Base-by-base conservation (phyloP, 2,329 filamentous ascomycete genomes). In the Fusarium sp. region DNA sequence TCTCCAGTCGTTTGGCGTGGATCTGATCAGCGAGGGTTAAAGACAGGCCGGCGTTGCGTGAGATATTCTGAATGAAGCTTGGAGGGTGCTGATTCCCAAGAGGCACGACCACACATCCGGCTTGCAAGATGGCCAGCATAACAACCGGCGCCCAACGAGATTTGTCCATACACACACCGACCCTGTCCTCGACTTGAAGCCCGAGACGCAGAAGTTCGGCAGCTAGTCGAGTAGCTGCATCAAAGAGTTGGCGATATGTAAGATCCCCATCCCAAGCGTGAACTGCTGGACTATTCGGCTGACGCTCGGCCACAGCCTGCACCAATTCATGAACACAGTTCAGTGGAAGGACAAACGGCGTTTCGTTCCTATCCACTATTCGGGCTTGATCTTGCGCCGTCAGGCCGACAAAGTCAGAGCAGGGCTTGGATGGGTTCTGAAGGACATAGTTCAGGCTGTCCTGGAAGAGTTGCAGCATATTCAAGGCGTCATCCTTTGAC, bases 81-180 rank as follows among this genome's bases (percentile, higher is more conserved):
- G 44, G 40, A 32, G 52, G 52, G 16, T 55, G 52, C 25, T 44
- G 24, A 12, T 20, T 27, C 8, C 52, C 52, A 25, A 55, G 52
- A 25, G 52, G 52, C n/a, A 55, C 52, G 30, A 55, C 40, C 13
- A 16, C 52, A 16, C 52, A 40, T 25, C 52, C 52, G 15, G 52
- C 40, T 12, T n/a, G 25, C 16, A 55, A 22, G 20, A 55, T 29
- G 6, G 29, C 52, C 25, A 55, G 52, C 52, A 55, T 55, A 38
- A 11, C 29, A 22, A 55, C 52, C 1, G 46, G 32, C n/a, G 52
- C 52, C 52, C 52, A 55, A 16, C 34, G 32, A 2, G 52, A 55
- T 25, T 55, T 55, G 29, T 55, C 41, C 27, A 55, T 34, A 18
- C 52, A 55, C 8, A 55, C 20, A 22, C 52, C 52, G 18, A 55